Evolutionary conservation across 2,329 filamentous ascomycete species (phyloP).

Genomic region (Calycina marina): DNA sequence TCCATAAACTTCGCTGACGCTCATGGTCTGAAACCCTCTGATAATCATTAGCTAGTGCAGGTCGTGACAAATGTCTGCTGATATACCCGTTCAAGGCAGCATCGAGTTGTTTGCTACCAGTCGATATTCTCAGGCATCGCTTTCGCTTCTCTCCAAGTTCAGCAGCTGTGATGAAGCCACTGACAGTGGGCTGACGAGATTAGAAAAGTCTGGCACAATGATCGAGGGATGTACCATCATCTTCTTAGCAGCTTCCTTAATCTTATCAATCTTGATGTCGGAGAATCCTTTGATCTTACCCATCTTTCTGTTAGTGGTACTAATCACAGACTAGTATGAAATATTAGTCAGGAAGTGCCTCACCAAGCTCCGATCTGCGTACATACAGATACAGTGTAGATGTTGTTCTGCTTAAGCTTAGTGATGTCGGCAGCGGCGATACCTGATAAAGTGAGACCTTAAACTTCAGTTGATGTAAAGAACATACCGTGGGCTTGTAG

Average conservation of each 20-base stretch:
- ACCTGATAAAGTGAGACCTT: constrained; percentile 25
- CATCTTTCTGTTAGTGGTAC: no score
- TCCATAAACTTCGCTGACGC: constrained; percentile 50
- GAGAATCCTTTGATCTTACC: constrained; percentile 57
- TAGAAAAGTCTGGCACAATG: constrained; percentile 4
- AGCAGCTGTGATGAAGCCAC: constrained; percentile 49
- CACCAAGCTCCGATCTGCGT: no score
- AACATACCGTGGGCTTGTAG: constrained; percentile 46
- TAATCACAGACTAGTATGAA: no score
- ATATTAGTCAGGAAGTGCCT: no score
- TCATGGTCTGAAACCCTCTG: constrained; percentile 56
- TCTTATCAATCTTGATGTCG: constrained; percentile 55
- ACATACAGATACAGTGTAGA: constrained; percentile 46
- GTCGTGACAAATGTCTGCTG: not conserved
- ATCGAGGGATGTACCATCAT: constrained; percentile 16
- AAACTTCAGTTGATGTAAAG: not conserved
- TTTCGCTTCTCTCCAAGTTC: constrained; percentile 49
- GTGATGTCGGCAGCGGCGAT: constrained; percentile 50
- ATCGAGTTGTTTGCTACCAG: constrained; percentile 56
- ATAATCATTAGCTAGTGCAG: constrained; percentile 3
- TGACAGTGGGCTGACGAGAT: constrained; percentile 34
- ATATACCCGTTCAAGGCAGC: constrained; percentile 44
- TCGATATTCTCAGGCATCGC: constrained; percentile 48
- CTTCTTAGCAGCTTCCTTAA: constrained; percentile 47
- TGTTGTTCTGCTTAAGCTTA: constrained; percentile 48